A percentile compares a stretch with the other conserved stretches of the same genome.
phyloP scores from a whole-genome alignment of 768 basidiomycete species.

The Serendipita vermifera region DNA sequence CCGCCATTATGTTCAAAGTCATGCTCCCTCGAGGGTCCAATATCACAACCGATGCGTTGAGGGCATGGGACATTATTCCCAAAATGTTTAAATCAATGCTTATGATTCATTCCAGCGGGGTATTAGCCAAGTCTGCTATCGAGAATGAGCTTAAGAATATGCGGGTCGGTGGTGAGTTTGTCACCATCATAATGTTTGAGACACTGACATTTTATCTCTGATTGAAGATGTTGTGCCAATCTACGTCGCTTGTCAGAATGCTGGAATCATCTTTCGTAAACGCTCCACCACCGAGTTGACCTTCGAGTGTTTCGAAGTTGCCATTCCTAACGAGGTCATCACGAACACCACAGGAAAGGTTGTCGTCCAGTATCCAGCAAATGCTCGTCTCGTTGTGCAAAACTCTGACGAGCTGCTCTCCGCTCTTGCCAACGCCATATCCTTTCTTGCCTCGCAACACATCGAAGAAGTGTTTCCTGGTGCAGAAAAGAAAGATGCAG shows the following conservation, averaged over 20 bases:
- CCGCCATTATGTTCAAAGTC: neutral
- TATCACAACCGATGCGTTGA: neutral
- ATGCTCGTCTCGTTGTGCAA: conserved; percentile 30
- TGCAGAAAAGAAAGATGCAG: conserved; percentile 23
- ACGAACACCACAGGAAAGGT: conserved; percentile 33
- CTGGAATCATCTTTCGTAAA: conserved; percentile 28
- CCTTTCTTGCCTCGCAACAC: conserved; percentile 23
- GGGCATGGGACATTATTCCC: neutral
- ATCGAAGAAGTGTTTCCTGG: conserved; percentile 25
- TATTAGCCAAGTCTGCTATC: neutral
- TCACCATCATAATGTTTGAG: too few species aligned
- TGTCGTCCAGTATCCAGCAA: conserved; percentile 31
- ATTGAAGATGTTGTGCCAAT: conserved; percentile 30
- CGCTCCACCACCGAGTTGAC: conserved; percentile 16
- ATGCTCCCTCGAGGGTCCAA: neutral
- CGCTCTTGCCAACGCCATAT: conserved; percentile 23
- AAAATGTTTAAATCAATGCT: neutral
- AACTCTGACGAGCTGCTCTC: conserved; percentile 24
- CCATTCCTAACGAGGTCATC: conserved; percentile 26
- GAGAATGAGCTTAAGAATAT: too few species aligned
- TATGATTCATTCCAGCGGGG: neutral
- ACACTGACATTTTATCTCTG: conserved; percentile 17
- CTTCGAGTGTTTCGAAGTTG: conserved; percentile 38
- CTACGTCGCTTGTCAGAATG: conserved; percentile 36
- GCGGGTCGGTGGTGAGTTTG: too few species aligned